Base-by-base conservation (phyloP, 129 eudicot genomes). In the Kitagawia praeruptora region DNA sequence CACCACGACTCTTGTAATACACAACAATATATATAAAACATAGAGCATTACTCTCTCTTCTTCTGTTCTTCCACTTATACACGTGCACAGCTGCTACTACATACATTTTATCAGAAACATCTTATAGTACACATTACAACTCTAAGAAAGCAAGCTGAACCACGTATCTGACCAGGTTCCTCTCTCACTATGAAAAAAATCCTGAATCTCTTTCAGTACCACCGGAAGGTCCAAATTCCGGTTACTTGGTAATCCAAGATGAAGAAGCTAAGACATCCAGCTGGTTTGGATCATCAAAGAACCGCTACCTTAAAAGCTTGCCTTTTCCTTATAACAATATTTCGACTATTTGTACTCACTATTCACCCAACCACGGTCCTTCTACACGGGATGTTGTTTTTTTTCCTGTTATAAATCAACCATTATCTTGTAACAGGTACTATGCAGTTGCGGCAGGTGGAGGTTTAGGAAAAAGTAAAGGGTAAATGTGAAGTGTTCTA, bases 281-380 rank as follows among this genome's bases (percentile, higher is more conserved):
- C 6, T 94, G 93, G 75, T 94, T 90, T 18, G 93, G 96, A 25
- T 37, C 63, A 44, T 79, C 76, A 75, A 90, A 87, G 85, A 84
- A 81, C 11, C 64, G 79, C 0, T 54, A 69, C 23, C 80, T 95
- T 6, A 61, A 76, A 10, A 74, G 71, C 46, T 48, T 95, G 56
- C 97, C 98, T 10, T 83, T 90, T 42, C 96, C 98, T 34, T 91
- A 90, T 41, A 86, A 95, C 86, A 94, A 91, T 75, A 81, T 67
- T 39, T 47, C 92, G 42, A 85, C 88, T 1, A 88, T 82, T n/a
- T n/a, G 61, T 23, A 1, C 44, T 0, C 84, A 0, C 23, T 73
- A 1, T 64, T 45, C 38, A 15, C 0, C 11, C 69, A 78, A 16
- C 44, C 15, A 0, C 14, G 48, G 48, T 11, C 14, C 14, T 45